Conservation (phyloP, 2,329 filamentous ascomycete species). For the Reticulascus tulasneorum region DNA sequence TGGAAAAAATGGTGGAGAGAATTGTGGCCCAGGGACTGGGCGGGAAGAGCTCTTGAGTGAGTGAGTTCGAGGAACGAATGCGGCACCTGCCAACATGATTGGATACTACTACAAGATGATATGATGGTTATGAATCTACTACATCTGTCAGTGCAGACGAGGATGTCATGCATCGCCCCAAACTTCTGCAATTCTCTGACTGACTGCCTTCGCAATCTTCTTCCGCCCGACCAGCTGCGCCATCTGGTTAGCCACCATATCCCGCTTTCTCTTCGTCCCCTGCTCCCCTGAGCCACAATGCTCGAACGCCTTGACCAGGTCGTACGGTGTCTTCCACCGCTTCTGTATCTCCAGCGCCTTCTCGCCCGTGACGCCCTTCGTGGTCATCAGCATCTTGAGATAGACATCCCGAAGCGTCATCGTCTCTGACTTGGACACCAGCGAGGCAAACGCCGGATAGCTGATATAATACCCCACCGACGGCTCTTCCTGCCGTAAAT, state of each 20-base stretch:
- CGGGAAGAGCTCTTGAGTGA: slow-evolving; percentile 28
- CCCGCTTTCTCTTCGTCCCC: slow-evolving; percentile 52
- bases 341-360: slow-evolving; percentile 77
- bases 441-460: slow-evolving; percentile 66
- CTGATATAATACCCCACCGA: slow-evolving; percentile 56
- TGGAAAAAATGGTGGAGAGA: slow-evolving; percentile 70
- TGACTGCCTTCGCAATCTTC: slow-evolving; percentile 63
- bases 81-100: neutral
- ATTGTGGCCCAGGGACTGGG: slow-evolving; percentile 64
- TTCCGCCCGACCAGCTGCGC: slow-evolving; percentile 60
- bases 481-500: slow-evolving; percentile 51
- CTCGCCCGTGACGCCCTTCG: slow-evolving; percentile 68
- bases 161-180: slow-evolving; percentile 61
- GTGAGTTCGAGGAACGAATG: neutral
- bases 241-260: slow-evolving; percentile 56
- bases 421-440: slow-evolving; percentile 71
- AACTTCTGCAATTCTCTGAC: slow-evolving; percentile 66
- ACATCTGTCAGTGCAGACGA: too few relatives aligned
- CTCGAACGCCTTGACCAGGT: slow-evolving; percentile 67
- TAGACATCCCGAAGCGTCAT: slow-evolving; percentile 72
- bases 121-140: neutral
- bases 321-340: slow-evolving; percentile 69
- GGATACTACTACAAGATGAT: neutral
- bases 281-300: slow-evolving; percentile 44
- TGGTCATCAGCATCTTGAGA: slow-evolving; percentile 85